A percentile compares a stretch with the other conserved stretches of the same genome.
These are phyloP conservation scores for Rhodotorula sp. DNA, from an alignment of 1,284 basidiomycete species.

Conservation along the genomic window DNA sequence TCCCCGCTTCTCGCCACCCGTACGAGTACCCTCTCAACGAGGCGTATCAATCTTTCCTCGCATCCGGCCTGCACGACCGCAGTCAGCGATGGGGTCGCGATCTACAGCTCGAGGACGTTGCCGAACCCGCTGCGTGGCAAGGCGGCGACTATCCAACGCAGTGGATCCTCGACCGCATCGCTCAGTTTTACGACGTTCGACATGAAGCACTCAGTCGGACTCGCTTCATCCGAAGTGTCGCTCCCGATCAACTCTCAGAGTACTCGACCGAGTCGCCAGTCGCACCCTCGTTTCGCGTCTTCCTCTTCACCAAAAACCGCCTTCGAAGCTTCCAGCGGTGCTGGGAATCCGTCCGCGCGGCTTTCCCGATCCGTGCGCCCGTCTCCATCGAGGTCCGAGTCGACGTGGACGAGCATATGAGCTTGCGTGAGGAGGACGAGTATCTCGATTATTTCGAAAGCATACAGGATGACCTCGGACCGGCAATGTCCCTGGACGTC, in stretches of 20 bases:
- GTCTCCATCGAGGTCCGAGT: background rate
- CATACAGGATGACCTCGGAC: background rate
- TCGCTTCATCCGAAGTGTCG: background rate
- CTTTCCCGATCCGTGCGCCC: background rate
- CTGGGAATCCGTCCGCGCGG: constrained; percentile 1
- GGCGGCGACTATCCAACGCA: background rate
- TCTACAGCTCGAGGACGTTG: background rate
- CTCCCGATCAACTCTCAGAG: background rate
- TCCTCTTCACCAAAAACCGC: constrained; percentile 7
- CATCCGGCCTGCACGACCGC: background rate
- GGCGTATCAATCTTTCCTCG: constrained; percentile 2
- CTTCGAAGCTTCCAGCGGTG: constrained; percentile 1
- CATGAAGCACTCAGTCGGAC: constrained; percentile 15
- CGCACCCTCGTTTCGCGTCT: background rate
- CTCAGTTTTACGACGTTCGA: constrained; percentile 15
- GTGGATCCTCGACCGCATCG: constrained; percentile 19
- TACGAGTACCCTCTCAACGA: constrained; percentile 11
- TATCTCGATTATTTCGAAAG: background rate
- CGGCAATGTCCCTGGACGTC: background rate
- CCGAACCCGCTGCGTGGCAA: background rate
- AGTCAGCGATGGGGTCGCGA: background rate
- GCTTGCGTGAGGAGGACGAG: background rate
- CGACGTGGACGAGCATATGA: background rate
- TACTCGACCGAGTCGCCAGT: background rate
- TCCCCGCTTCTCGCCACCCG: background rate